Base-by-base conservation (phyloP, 257 asterid species). In the Fraxinus anomala region DNA sequence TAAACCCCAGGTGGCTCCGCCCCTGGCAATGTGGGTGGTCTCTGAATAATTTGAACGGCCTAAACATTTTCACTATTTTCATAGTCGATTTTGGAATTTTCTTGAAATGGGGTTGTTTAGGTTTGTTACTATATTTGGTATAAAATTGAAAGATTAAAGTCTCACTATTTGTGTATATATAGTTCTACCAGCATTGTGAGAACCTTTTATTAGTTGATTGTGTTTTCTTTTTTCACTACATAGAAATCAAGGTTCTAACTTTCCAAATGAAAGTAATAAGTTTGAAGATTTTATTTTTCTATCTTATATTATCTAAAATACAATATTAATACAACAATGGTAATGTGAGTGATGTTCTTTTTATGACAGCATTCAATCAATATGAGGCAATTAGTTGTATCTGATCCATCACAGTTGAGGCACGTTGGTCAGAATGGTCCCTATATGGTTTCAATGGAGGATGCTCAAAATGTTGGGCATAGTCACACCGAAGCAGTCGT, bases 321-420 rank as follows among this genome's bases (percentile, higher is more conserved):
- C 33, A 9, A 61, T 24, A 61, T 23, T 24, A 63, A 63, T 63
- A 11, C 31, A 13, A 10, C n/a, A 11, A 63, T 63, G 33, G 28
- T 3, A 63, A 63, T 26, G 36, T 26, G 34, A 63, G 17, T 24
- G 36, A 14, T 61, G 34, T 63, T 63, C 69, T 63, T 26, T 14
- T 10, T 24, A 3, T 63, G 36, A 12, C 69, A 63, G 69, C 69
- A 26, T 63, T 24, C 69, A 23, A 63, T 63, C 36, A 63, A 63
- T 63, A 63, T 63, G 69, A 63, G 33, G n/a, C 69, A 63, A 26
- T 63, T 63, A 26, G 69, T 63, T 63, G 36, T 63, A 63, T 23
- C 69, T 63, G 69, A 63, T 63, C 69, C 69, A 3, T 63, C 69
- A 63, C 36, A 31, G 30, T 31, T 63, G 36, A 63, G 69, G 69